Evolutionary conservation across 2,329 filamentous ascomycete species (phyloP), one percentile per base, ranked within the genome.

Genomic region (Fusarium duplospermum): DNA sequence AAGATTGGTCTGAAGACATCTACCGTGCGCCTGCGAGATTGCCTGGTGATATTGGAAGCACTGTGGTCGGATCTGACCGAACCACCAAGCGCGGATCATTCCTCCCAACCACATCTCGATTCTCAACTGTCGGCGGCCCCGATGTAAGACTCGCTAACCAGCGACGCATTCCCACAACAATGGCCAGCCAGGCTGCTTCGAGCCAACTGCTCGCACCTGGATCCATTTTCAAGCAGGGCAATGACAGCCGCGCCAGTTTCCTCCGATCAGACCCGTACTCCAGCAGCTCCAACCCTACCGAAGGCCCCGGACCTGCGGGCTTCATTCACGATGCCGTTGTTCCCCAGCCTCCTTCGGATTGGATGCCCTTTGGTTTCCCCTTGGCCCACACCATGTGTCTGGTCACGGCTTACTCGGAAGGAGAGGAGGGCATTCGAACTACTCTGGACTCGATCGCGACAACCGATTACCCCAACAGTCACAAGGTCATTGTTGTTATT

Each of bases 401-500:
- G 74, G 95, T 99, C 60, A 99, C 97, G 29, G 95, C 95, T 20
- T 99, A 99, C 82, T 99, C 96, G 0, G 96, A 99, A 86, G 96
- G 96, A 75, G 94, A 93, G 74, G 93, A 97, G 69, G 96, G 96
- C 79, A 90, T 99, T 65, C 93, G 96, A 57, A 98, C 95, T 1
- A 99, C 96, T 1, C 86, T 99, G 31, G 95, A 99, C 84, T 99
- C 96, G 1, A 93, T 99, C 81, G 96, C 96, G 59, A 97, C 94
- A 84, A 99, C 96, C 4, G 97, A 99, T 83, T 99, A 99, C 79
- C 96, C 96, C 59, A 99, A 99, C 88, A 98, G 96, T 82, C 97
- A 99, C 89, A 99, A 99, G 85, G 91, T 95, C 31, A 96, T 99
- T 77, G 89, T 99, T 69, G 94, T 98, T 78, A 94, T 99, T 78